Base-by-base conservation (phyloP, 345 rosid species). In the Dipteronia sinensis region DNA sequence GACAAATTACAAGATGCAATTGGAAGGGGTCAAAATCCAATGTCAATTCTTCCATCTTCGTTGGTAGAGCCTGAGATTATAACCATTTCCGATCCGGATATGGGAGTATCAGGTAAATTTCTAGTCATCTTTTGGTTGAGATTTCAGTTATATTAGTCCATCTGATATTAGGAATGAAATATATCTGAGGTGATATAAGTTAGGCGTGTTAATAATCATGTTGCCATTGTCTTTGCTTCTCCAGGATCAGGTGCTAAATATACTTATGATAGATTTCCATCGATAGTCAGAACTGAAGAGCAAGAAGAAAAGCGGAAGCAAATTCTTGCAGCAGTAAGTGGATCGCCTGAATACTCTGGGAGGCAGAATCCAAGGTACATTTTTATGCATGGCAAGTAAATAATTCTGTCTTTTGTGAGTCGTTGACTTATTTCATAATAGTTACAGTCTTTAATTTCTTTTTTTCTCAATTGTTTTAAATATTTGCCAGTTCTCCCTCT, bases 1-100 rank as follows among this genome's bases (percentile, higher is more conserved):
- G 98, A 96, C 80, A 96, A 89, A 87, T 87, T 92, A 85, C 98
- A 94, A 88, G 99, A 96, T 83, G 95, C 99, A 65, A 82, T 94
- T 75, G 97, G 97, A 68, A 94, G 98, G 89, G 98, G 97, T 84
- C 98, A 96, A 80, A 92, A 91, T 87, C 95, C 93, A 51, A 84
- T 82, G 86, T 94, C 95, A 17, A 80, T 91, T 87, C 84, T 96
- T 74, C 95, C 98, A 65, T 86, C 92, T 61, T 77, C 87, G 29
- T 83, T 76, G 71, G 81, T 72, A 49, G 98, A 94, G 82, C 95
- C 91, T 56, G 99, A 94, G 85, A 89, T 97, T 58, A 83, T 93
- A 81, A 97, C 98, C 64, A 93, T 97, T 84, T 91, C 98, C 5
- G 99, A 94, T 67, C 88, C 97, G 73, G 91, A 91, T 77, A 83